Percentiles rank a stretch among this genome's conserved stretches.
Conservation (phyloP, 192 early-diverging fungal genomes). For the Chytriomyces confervae region DNA sequence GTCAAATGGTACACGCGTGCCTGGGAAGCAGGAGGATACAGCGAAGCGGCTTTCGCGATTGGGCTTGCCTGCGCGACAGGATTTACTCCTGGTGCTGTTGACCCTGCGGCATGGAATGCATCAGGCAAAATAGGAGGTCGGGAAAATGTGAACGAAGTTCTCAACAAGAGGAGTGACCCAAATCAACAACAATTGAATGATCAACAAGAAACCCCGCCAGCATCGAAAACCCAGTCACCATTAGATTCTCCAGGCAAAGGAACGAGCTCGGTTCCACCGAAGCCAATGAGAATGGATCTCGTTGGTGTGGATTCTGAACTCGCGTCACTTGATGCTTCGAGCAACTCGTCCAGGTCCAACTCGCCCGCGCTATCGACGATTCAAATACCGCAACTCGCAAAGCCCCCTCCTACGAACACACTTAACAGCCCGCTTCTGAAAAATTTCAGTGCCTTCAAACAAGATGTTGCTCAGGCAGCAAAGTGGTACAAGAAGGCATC, state of each 20-base stretch:
- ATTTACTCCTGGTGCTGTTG: slow-evolving; percentile 43
- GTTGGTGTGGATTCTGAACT: background rate
- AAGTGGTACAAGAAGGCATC: slow-evolving; percentile 39
- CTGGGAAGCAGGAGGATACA: slow-evolving; percentile 37
- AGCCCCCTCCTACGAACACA: slow-evolving; percentile 12
- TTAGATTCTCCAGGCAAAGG: background rate
- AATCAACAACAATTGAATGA: slow-evolving; percentile 1
- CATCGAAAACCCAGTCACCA: background rate
- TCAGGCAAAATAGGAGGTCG: slow-evolving; percentile 4
- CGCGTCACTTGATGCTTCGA: background rate
- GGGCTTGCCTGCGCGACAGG: slow-evolving; percentile 38
- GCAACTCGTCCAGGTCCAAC: background rate
- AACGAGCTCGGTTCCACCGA: background rate
- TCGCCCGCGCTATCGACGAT: background rate
- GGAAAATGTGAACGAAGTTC: slow-evolving; percentile 22
- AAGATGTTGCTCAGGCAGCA: slow-evolving; percentile 34
- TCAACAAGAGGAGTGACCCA: slow-evolving; percentile 12
- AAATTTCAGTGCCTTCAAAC: slow-evolving; percentile 38
- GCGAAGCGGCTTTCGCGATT: slow-evolving; percentile 39
- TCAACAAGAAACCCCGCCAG: background rate
- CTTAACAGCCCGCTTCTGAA: slow-evolving; percentile 28
- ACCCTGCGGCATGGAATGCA: slow-evolving; percentile 24
- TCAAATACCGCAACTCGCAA: background rate
- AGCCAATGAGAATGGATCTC: slow-evolving; percentile 1
- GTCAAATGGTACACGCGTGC: slow-evolving; percentile 45